Percentiles rank a stretch among this genome's conserved stretches.
phyloP scores from a whole-genome alignment of 2,329 filamentous ascomycete genomes.

The Aspergillus fijiensis region DNA sequence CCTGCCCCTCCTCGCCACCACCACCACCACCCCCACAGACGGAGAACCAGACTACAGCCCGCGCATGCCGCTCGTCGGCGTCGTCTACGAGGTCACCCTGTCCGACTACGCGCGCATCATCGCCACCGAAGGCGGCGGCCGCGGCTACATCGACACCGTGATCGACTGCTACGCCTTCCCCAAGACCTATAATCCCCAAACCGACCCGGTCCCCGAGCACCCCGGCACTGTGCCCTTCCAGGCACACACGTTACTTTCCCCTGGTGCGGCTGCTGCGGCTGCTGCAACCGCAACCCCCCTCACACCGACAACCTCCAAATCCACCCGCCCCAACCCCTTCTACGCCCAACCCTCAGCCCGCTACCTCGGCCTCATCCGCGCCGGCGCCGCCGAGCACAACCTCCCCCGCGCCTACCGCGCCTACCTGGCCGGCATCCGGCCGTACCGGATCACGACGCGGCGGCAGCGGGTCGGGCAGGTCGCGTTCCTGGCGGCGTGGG shows the following conservation, averaged over 20 bases:
- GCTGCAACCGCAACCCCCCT: not conserved
- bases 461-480: constrained; percentile 66
- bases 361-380: constrained; percentile 76
- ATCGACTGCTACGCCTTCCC: constrained; percentile 74
- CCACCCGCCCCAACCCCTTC: constrained; percentile 59
- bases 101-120: constrained; percentile 83
- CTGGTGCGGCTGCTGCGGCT: constrained; percentile 37
- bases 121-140: constrained; percentile 83
- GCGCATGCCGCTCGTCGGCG: constrained; percentile 78
- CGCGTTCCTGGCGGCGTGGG: constrained; percentile 61
- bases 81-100: constrained; percentile 90
- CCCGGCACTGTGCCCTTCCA: constrained; percentile 68
- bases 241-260: constrained; percentile 80
- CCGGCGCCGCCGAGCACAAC: constrained; percentile 76
- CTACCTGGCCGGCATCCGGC: constrained; percentile 67
- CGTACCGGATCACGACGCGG: constrained; percentile 68
- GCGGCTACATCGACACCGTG: constrained; percentile 78
- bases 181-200: constrained; percentile 42
- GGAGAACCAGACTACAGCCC: constrained; percentile 31
- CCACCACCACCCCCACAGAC: constrained; percentile 32
- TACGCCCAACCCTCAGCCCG: constrained; percentile 82
- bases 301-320: not conserved
- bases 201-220: constrained; percentile 61
- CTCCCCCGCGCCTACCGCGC: constrained; percentile 74
- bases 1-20: not conserved